Evolutionary conservation across 179 eudicot species (phyloP), one percentile per base, ranked within the genome.

Genomic region (Carnegiea gigantea): DNA sequence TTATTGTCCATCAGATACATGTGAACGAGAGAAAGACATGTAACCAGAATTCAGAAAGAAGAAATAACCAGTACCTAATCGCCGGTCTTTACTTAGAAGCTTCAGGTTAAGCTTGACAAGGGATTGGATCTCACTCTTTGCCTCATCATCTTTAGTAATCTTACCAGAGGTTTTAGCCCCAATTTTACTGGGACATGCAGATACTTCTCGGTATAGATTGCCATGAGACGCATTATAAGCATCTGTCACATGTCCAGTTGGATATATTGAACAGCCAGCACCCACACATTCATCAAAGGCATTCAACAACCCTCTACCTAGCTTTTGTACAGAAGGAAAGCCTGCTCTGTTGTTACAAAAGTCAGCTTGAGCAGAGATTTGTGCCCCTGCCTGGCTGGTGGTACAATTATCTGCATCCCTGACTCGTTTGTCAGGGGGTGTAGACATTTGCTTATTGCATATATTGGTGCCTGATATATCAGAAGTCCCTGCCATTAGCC

Each of bases 21-120:
- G 53, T 2, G 53, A 48, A 48, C 53, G 11, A 48, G 9, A 48
- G 53, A 48, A 13, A 48, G 0, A 48, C 11, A 10, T 13, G 11
- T 48, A 48, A 48, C 14, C 53, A 40, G 62, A 23, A 46, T 43
- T 33, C 36, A 68, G 62, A 23, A 46, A 43, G 43, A 40, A 12
- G 26, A 62, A 70, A 30, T 8, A 30, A 71, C 9, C 33, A 82
- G 70, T 93, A 95, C 98, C 95, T 88, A 95, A 78, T 79, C 85
- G 88, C 84, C 85, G 87, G 46, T 89, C 89, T 84, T 82, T 81
- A 36, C 85, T 81, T 38, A 91, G 88, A 40, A 92, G 89, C 88
- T 95, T 95, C 84, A 95, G 76, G 81, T 91, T 95, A 82, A 93
- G 93, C 89, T 93, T 95, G 72, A 95, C 98, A 64, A 95, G 95